A percentile compares a stretch with the other conserved stretches of the same genome.
Conservation (phyloP, 805 yeast species). For the Blastobotrys mokoenaii region DNA sequence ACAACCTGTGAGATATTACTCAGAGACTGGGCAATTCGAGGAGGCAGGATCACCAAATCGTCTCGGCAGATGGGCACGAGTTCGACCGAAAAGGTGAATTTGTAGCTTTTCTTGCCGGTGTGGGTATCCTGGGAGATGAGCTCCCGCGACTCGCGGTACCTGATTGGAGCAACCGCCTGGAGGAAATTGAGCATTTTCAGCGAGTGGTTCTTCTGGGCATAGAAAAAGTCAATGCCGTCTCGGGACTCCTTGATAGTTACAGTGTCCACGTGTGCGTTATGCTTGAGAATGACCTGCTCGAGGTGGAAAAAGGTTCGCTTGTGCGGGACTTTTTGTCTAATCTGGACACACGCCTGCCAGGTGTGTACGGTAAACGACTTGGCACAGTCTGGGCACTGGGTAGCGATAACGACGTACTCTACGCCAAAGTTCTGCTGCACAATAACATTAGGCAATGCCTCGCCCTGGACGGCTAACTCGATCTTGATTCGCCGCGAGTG, state of each 20-base stretch:
- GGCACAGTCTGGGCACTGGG: slow-evolving; percentile 98
- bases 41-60: slow-evolving; percentile 81
- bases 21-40: slow-evolving; percentile 66
- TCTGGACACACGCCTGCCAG: slow-evolving; percentile 95
- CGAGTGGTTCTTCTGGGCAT: slow-evolving; percentile 82
- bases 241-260: slow-evolving; percentile 80
- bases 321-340: slow-evolving; percentile 91
- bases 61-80: slow-evolving; percentile 92
- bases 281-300: slow-evolving; percentile 85
- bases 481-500: slow-evolving; percentile 89
- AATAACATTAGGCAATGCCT: slow-evolving; percentile 82
- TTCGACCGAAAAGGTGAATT: slow-evolving; percentile 83
- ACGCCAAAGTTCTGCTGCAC: slow-evolving; percentile 90
- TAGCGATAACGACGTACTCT: slow-evolving; percentile 85
- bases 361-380: slow-evolving; percentile 87
- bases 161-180: slow-evolving; percentile 71
- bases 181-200: slow-evolving; percentile 86
- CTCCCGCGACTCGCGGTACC: slow-evolving; percentile 76
- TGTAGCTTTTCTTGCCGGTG: slow-evolving; percentile 77
- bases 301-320: slow-evolving; percentile 87
- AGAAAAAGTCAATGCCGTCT: slow-evolving; percentile 89
- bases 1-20: slow-evolving; percentile 78
- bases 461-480: slow-evolving; percentile 89
- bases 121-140: slow-evolving; percentile 84
- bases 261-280: slow-evolving; percentile 88